Percentiles rank a stretch among this genome's conserved stretches.
These are phyloP conservation scores for Pseudozyma tsukubaensis DNA, from an alignment of 1,284 basidiomycete genomes.

Conservation along the genomic window DNA sequence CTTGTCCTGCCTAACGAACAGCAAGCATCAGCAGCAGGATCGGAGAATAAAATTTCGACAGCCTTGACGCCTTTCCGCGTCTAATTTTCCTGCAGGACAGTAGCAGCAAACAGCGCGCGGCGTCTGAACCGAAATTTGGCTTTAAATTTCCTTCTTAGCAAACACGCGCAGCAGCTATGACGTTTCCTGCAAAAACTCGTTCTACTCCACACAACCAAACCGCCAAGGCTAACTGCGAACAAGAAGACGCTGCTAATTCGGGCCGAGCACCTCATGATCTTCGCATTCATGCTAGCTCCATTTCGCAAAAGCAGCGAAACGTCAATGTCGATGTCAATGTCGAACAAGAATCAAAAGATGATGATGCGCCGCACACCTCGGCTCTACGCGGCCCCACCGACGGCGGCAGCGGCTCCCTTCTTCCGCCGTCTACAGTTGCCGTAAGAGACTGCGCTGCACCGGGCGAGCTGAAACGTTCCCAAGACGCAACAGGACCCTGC, in stretches of 20 bases:
- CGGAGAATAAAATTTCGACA: background rate
- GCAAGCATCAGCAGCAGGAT: background rate
- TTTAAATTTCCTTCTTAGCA: constrained; percentile 3
- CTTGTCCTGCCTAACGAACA: too few species aligned
- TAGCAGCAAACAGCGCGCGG: background rate
- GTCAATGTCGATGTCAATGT: too few species aligned
- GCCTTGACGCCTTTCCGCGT: background rate
- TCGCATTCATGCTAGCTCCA: background rate
- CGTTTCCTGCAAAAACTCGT: background rate
- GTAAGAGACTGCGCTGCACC: background rate
- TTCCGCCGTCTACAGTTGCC: background rate
- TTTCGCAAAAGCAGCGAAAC: too few species aligned
- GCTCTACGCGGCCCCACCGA: background rate
- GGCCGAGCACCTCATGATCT: background rate
- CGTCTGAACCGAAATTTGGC: background rate
- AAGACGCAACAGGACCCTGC: constrained; percentile 17
- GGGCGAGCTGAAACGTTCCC: background rate
- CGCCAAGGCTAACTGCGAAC: background rate
- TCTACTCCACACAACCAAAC: constrained; percentile 1
- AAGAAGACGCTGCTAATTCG: background rate
- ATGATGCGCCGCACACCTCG: background rate
- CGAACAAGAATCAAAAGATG: background rate
- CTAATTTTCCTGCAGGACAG: background rate
- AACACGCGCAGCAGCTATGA: constrained; percentile 16
- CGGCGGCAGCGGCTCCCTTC: too few species aligned